Conservation (phyloP, 2,329 filamentous ascomycete genomes). For the Iodosphaeria phyllophila region DNA sequence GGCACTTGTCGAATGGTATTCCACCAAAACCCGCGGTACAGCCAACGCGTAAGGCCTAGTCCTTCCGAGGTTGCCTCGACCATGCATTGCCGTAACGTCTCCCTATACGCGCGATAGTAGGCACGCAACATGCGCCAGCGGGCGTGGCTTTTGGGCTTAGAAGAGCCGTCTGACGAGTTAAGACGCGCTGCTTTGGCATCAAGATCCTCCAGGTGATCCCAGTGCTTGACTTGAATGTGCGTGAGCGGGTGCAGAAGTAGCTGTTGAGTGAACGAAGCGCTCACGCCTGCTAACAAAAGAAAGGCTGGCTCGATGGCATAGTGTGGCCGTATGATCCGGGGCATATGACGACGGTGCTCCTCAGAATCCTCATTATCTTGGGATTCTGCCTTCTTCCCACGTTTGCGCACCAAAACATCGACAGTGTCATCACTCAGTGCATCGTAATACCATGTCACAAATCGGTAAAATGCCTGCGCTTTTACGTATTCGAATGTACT, state of each 20-base stretch:
- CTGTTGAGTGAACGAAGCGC: constrained; percentile 51
- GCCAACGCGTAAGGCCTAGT: constrained; percentile 37
- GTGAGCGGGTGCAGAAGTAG: constrained; percentile 51
- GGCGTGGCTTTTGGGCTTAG: constrained; percentile 10
- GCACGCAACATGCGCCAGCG: constrained; percentile 37
- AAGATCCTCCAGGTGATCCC: constrained; percentile 52
- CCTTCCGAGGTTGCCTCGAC: constrained; percentile 36
- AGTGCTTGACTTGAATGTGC: constrained; percentile 54
- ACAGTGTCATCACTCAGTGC: constrained; percentile 32
- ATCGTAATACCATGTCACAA: constrained; percentile 53
- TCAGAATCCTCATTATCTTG: too few species aligned
- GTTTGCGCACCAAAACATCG: constrained; percentile 26
- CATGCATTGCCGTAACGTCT: constrained; percentile 43
- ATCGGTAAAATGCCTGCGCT: constrained; percentile 53
- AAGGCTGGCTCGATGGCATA: constrained; percentile 60
- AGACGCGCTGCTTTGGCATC: constrained; percentile 38
- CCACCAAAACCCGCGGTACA: constrained; percentile 57
- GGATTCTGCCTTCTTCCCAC: constrained; percentile 7
- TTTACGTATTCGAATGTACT: constrained; percentile 60
- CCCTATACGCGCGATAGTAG: constrained; percentile 54
- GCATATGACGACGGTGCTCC: constrained; percentile 10
- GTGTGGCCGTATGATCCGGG: constrained; percentile 46
- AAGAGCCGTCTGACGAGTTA: too few species aligned
- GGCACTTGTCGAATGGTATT: constrained; percentile 57
- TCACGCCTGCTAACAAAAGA: constrained; percentile 47